Evolutionary conservation across 176 grass and related monocot genomes (phyloP).

Genomic region (Oryza glaberrima): DNA sequence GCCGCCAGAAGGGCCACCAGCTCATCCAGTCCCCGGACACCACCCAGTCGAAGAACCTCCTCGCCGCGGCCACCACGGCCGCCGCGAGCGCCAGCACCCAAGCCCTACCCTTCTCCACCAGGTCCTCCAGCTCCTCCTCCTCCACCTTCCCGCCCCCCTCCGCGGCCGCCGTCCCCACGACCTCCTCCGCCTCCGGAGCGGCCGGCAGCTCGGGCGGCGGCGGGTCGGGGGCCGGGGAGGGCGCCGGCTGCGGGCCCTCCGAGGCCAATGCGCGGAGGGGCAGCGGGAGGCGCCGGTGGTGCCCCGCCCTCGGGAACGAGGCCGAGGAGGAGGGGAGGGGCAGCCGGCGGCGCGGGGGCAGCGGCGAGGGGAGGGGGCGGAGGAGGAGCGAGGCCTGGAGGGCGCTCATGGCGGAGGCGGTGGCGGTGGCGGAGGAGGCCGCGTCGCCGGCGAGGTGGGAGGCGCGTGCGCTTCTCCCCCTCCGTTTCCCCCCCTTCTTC

Average conservation of each 20-base stretch:
- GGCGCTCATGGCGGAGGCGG: conserved; percentile 65
- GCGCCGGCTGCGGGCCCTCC: conserved; percentile 37
- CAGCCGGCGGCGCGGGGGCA: conserved; percentile 29
- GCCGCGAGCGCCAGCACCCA: conserved; percentile 50
- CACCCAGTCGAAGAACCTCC: conserved; percentile 63
- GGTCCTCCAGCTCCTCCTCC: conserved; percentile 45
- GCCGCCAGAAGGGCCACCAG: conserved; percentile 91
- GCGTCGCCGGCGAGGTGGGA: conserved; percentile 48
- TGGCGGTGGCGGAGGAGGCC: conserved; percentile 7
- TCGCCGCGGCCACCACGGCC: conserved; percentile 41
- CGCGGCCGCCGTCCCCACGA: background rate
- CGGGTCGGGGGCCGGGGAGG: conserved; percentile 11
- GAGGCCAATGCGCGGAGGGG: conserved; percentile 56
- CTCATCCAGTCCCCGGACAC: conserved; percentile 68
- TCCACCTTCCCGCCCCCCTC: conserved; percentile 34
- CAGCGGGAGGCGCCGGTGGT: conserved; percentile 38
- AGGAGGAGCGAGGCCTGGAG: conserved; percentile 80
- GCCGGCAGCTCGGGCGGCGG: conserved; percentile 23
- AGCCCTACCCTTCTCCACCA: conserved; percentile 49
- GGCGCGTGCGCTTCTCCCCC: conserved; percentile 25
- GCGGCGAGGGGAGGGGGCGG: conserved; percentile 56
- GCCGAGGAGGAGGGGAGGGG: conserved; percentile 34
- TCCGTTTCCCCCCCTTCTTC: no score
- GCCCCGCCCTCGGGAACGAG: conserved; percentile 31
- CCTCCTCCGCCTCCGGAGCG: conserved; percentile 16